Evolutionary conservation across 2,329 filamentous ascomycete species (phyloP), one percentile per base, ranked within the genome.

Genomic region (Exophiala aquamarina): DNA sequence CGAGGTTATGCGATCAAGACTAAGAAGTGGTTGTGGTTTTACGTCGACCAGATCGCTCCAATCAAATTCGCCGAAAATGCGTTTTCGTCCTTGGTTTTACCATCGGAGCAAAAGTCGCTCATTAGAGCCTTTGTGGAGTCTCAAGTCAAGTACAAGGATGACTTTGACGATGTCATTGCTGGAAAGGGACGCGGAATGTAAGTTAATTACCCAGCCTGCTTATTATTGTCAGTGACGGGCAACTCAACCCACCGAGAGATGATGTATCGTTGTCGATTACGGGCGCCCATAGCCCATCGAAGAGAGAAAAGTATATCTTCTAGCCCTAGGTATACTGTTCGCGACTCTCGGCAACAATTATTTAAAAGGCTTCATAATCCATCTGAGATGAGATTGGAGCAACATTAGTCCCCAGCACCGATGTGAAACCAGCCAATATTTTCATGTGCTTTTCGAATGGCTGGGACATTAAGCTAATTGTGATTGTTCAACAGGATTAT

Each of bases 121-220:
- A 69, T 78, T 37, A 64, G 75, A 3, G 71, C 70, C 4, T 67
- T 77, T 55, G 70, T 71, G 9, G 65, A 70, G 17, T 67, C 66
- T 6, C 71, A 76, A 41, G 65, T 66, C 19, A 57, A 62, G 32
- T 43, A 47, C 44, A 63, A 69, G 28, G 56, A 62, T 14, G 64
- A 64, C 20, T 75, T 77, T 52, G 73, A 77, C 56, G 74, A 78
- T 52, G 63, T 78, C 14, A 72, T 79, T 19, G 65, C 71, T 20
- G 75, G 74, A 21, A 79, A 79, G 55, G 77, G 76, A 10, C 66
- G 67, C 13, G 75, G 76, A 26, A 26, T 8, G 69, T 78, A 43
- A 75, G 15, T 31, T 19, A 20, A 6, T 6, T 33, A 13, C 23
- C 23, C 28, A 17, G 11, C 6, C 7, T n/a, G 21, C 23, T 41